phyloP scores from a whole-genome alignment of 140 eudicot genomes.

The Stevia rebaudiana region DNA sequence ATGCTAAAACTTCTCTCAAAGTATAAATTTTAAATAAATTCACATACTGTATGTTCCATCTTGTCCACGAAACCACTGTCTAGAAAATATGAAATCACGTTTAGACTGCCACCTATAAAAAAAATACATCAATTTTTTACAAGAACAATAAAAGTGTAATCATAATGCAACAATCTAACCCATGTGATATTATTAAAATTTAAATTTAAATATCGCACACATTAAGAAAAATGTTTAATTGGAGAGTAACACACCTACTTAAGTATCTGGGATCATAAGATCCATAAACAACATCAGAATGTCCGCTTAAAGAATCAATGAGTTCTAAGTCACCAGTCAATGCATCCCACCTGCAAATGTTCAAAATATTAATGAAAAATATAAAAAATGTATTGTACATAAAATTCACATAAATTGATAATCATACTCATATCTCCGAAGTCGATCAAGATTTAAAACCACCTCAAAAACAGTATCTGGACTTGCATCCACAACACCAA shows the following conservation, averaged over 20 bases:
- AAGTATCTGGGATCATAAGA: conserved; percentile 57
- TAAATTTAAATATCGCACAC: background rate
- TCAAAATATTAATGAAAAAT: conserved; percentile 26
- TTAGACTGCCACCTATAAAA: conserved; percentile 78
- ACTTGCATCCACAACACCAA: conserved; percentile 80
- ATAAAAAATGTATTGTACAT: background rate
- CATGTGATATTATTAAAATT: background rate
- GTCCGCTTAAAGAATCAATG: conserved; percentile 69
- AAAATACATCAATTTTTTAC: conserved; percentile 31
- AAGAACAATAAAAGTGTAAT: background rate
- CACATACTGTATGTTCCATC: conserved; percentile 91
- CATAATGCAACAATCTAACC: conserved; percentile 8
- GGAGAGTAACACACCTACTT: conserved; percentile 44
- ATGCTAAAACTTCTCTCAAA: background rate
- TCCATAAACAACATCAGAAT: conserved; percentile 90
- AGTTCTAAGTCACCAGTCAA: conserved; percentile 83
- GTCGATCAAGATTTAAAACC: conserved; percentile 65
- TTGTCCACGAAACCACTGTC: conserved; percentile 99
- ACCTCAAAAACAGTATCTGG: conserved; percentile 88
- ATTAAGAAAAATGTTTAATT: background rate
- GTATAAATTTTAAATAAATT: background rate
- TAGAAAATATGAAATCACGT: conserved; percentile 86
- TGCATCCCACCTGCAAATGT: conserved; percentile 77
- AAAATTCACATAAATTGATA: conserved; percentile 13
- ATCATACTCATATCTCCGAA: conserved; percentile 79